Evolutionary conservation across 192 early-diverging fungal genomes (phyloP).

Genomic region (Rhizophagus clarus): DNA sequence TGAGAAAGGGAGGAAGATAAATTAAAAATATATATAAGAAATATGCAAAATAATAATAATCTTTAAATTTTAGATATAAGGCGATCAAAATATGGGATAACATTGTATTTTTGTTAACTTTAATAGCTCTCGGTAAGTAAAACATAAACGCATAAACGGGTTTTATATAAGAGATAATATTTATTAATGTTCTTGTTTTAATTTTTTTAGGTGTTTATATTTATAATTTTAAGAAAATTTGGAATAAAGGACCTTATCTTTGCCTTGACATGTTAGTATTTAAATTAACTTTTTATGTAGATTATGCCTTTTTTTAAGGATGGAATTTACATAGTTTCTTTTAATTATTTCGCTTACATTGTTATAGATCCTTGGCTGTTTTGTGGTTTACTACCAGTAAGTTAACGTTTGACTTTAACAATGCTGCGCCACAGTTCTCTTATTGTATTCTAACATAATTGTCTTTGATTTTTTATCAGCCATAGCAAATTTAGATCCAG

Average conservation of each 20-base stretch:
- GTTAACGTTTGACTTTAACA: neutral
- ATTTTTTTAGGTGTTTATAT: neutral
- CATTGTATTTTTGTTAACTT: neutral
- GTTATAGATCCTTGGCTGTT: neutral
- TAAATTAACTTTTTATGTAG: neutral
- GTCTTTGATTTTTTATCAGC: neutral
- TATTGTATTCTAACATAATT: neutral
- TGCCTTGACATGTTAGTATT: neutral
- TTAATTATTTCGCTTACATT: neutral
- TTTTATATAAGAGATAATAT: neutral
- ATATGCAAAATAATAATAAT: neutral
- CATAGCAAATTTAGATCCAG: neutral
- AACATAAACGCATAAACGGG: neutral
- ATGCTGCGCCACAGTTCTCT: neutral
- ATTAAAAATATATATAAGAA: no score
- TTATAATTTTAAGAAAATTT: neutral
- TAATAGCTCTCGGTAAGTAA: neutral
- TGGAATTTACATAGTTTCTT: neutral
- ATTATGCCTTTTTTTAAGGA: neutral
- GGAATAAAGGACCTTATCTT: conserved; percentile 4
- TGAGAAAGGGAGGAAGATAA: neutral
- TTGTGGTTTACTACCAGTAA: neutral
- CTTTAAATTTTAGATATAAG: neutral
- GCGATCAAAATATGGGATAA: neutral
- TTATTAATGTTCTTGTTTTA: neutral